Conservation (phyloP, 768 basidiomycete species). For the Postia placenta region DNA sequence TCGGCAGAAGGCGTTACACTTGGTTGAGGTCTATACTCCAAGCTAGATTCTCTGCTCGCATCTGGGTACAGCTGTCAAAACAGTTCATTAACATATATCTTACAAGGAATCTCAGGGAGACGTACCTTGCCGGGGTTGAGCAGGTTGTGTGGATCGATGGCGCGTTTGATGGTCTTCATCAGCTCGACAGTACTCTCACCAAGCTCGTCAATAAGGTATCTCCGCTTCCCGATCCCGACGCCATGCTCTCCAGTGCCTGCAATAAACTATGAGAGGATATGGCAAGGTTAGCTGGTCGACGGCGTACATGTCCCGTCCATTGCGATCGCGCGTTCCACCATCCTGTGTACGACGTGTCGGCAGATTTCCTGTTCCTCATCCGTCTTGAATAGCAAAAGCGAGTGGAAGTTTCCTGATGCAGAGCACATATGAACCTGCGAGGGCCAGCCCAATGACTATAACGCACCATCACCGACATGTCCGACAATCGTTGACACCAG, state of each 20-base stretch:
- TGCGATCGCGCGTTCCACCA: constrained; percentile 64
- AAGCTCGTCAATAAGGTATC: constrained; percentile 78
- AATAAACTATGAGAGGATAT: background rate
- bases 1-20: background rate
- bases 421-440: background rate
- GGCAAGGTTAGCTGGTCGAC: background rate
- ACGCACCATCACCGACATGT: constrained; percentile 71
- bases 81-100: background rate
- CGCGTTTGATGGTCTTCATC: constrained; percentile 80
- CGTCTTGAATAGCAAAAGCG: constrained; percentile 49
- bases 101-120: background rate
- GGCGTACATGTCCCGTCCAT: constrained; percentile 71
- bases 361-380: constrained; percentile 53
- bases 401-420: constrained; percentile 40
- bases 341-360: constrained; percentile 57
- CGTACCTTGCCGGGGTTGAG: constrained; percentile 79
- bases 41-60: background rate
- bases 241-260: constrained; percentile 84
- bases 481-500: constrained; percentile 69
- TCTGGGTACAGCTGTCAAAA: constrained; percentile 2
- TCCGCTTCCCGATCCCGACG: constrained; percentile 80
- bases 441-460: background rate
- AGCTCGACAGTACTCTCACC: constrained; percentile 76
- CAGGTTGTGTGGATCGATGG: constrained; percentile 74
- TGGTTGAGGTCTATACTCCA: background rate